Conservation (phyloP, 1,284 basidiomycete genomes). For the Trametes pubescens region DNA sequence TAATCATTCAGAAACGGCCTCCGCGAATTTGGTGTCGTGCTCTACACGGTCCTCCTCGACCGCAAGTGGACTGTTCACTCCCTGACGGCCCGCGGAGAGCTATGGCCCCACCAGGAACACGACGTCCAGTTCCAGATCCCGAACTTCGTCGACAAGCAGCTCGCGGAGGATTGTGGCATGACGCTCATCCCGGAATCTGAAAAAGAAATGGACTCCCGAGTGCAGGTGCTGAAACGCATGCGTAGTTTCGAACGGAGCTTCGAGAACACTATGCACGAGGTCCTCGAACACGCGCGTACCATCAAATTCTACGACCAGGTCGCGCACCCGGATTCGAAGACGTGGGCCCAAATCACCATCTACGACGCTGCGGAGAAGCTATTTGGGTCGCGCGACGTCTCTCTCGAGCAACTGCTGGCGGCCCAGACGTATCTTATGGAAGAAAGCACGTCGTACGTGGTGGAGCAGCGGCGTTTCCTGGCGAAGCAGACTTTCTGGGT, state of each 20-base stretch:
- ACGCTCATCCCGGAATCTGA: slow-evolving; percentile 38
- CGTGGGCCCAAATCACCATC: slow-evolving; percentile 62
- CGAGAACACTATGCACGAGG: slow-evolving; percentile 37
- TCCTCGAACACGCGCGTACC: slow-evolving; percentile 47
- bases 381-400: slow-evolving; percentile 37
- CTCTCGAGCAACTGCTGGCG: slow-evolving; percentile 61
- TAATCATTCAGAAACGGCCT: slow-evolving; percentile 14
- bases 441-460: slow-evolving; percentile 68
- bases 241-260: slow-evolving; percentile 56
- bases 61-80: slow-evolving; percentile 49
- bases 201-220: slow-evolving; percentile 60
- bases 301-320: slow-evolving; percentile 55
- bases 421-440: slow-evolving; percentile 82
- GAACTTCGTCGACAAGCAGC: slow-evolving; percentile 54
- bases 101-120: slow-evolving; percentile 52
- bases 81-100: slow-evolving; percentile 58
- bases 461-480: slow-evolving; percentile 64
- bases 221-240: slow-evolving; percentile 62
- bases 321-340: slow-evolving; percentile 52
- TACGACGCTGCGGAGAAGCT: slow-evolving; percentile 58
- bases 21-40: slow-evolving; percentile 20
- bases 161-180: slow-evolving; percentile 58
- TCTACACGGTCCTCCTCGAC: slow-evolving; percentile 34
- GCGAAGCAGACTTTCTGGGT: slow-evolving; percentile 70
- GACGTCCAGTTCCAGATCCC: slow-evolving; percentile 70